Evolutionary conservation across 495 filamentous ascomycete species (phyloP).

Genomic region (Penicillium angulare): DNA sequence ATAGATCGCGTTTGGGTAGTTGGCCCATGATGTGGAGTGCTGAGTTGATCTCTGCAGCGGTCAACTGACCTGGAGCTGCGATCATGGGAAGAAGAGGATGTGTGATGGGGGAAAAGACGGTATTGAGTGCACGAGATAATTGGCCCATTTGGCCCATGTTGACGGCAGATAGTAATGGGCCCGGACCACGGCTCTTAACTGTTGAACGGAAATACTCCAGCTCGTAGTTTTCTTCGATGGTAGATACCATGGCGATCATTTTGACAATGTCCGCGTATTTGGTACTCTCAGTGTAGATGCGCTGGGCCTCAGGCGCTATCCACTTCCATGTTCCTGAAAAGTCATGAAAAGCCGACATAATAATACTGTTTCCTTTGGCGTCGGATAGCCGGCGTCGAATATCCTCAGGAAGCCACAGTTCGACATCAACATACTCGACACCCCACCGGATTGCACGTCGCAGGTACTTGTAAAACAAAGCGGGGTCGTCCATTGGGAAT

Average conservation of each 20-base stretch:
- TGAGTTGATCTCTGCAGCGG: slow-evolving; percentile 77
- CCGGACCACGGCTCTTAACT: slow-evolving; percentile 61
- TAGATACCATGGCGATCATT: slow-evolving; percentile 79
- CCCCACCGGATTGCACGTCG: slow-evolving; percentile 80
- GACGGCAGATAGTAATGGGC: slow-evolving; percentile 73
- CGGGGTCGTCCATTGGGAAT: slow-evolving; percentile 78
- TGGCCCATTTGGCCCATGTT: slow-evolving; percentile 86
- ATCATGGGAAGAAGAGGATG: slow-evolving; percentile 82
- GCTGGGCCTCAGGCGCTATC: slow-evolving; percentile 66
- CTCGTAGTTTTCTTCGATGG: slow-evolving; percentile 80
- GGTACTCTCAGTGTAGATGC: slow-evolving; percentile 64
- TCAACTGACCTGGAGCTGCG: slow-evolving; percentile 79
- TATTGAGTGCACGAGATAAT: slow-evolving; percentile 76
- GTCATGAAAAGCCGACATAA: slow-evolving; percentile 86
- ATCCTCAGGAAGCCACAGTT: slow-evolving; percentile 77
- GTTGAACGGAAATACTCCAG: slow-evolving; percentile 83
- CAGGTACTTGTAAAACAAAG: slow-evolving; percentile 72
- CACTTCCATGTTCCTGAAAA: slow-evolving; percentile 81
- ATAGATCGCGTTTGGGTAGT: slow-evolving; percentile 73
- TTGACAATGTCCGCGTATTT: slow-evolving; percentile 82
- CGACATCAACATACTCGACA: slow-evolving; percentile 83
- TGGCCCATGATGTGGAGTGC: slow-evolving; percentile 76
- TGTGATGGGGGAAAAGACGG: slow-evolving; percentile 81
- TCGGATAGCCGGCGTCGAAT: slow-evolving; percentile 66
- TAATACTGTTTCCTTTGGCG: slow-evolving; percentile 69